Evolutionary conservation across 495 filamentous ascomycete genomes (phyloP).

Genomic region (Talaromyces proteolyticus): DNA sequence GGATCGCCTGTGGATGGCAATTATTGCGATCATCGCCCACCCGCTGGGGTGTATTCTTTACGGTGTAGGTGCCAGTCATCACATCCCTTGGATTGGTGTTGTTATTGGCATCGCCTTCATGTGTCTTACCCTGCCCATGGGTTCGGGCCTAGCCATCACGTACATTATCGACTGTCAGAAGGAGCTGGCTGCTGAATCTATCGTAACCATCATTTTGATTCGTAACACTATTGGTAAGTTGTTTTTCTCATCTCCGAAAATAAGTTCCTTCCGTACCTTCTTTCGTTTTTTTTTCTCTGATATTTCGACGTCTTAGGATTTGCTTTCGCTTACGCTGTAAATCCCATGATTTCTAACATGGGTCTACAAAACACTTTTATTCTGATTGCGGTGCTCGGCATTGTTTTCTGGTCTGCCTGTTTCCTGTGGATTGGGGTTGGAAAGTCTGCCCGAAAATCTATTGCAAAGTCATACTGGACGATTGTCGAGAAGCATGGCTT

Average conservation of each 20-base stretch:
- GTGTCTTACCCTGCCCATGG: constrained; percentile 27
- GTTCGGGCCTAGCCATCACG: constrained; percentile 45
- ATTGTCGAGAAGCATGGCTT: not conserved
- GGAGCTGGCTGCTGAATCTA: constrained; percentile 44
- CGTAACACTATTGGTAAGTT: constrained; percentile 53
- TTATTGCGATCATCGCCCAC: not conserved
- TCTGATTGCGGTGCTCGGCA: not conserved
- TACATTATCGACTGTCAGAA: constrained; percentile 42
- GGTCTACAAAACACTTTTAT: constrained; percentile 46
- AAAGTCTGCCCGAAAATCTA: not conserved
- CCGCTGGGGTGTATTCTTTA: constrained; percentile 24
- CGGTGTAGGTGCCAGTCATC: constrained; percentile 46
- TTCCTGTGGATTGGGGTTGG: not conserved
- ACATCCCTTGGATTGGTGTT: constrained; percentile 39
- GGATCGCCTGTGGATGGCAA: constrained; percentile 22
- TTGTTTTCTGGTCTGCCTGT: not conserved
- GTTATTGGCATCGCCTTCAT: constrained; percentile 33
- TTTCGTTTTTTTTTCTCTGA: no score
- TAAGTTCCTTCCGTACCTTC: no score
- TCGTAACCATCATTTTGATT: constrained; percentile 49
- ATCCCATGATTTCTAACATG: constrained; percentile 40
- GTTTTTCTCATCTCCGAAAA: no score
- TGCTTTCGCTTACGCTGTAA: constrained; percentile 33
- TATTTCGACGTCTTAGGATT: no score
- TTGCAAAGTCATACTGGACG: not conserved